These are phyloP conservation scores for Coniochaeta pulveracea DNA, from an alignment of 2,329 filamentous ascomycete species.

Conservation along the genomic window DNA sequence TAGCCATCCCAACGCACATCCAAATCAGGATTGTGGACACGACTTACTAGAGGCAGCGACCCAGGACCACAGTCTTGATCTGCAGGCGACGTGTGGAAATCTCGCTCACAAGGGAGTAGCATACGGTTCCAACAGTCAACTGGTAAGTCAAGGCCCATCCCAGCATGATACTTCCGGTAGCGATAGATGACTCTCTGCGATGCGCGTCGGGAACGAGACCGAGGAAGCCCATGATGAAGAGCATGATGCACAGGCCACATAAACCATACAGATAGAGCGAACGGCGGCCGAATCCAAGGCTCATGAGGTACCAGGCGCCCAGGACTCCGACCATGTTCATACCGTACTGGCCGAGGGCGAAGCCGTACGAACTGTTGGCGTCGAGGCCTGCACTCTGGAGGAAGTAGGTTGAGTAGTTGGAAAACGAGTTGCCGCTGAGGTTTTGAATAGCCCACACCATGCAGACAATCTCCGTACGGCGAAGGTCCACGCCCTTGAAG, in stretches of 20 bases:
- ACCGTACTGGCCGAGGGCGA: constrained; percentile 52
- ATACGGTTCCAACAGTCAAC: constrained; percentile 77
- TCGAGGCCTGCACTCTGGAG: constrained; percentile 46
- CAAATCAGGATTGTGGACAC: neutral
- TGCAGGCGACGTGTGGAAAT: constrained; percentile 72
- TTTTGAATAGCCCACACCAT: constrained; percentile 55
- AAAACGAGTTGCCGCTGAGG: constrained; percentile 51
- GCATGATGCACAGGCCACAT: constrained; percentile 61
- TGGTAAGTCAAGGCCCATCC: constrained; percentile 77
- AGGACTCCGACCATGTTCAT: constrained; percentile 75
- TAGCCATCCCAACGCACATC: neutral
- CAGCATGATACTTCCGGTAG: constrained; percentile 78
- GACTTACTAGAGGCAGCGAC: constrained; percentile 60
- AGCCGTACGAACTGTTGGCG: constrained; percentile 40
- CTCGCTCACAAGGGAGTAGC: constrained; percentile 80
- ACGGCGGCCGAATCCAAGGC: constrained; percentile 61
- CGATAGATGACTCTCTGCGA: constrained; percentile 51
- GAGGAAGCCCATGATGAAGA: constrained; percentile 75
- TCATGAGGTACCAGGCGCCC: constrained; percentile 73
- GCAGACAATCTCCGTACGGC: constrained; percentile 44
- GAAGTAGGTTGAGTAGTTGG: constrained; percentile 56
- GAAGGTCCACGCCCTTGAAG: constrained; percentile 31
- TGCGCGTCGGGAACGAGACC: constrained; percentile 57
- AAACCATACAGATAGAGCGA: constrained; percentile 68
- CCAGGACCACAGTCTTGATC: constrained; percentile 85